Evolutionary conservation across 192 early-diverging fungal species (phyloP).

Genomic region (Linnemannia exigua): DNA sequence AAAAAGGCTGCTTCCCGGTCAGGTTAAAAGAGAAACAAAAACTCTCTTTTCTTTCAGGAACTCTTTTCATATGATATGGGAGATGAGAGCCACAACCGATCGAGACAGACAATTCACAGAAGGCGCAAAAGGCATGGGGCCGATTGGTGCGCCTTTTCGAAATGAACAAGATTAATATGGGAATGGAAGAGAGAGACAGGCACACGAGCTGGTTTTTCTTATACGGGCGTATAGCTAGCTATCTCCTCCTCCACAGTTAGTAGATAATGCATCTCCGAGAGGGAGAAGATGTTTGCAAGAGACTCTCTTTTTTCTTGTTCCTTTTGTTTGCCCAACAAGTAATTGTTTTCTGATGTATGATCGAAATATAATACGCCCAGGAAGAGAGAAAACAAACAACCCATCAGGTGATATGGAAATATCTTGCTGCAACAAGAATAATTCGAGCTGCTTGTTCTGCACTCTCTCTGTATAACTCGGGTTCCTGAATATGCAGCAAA

Average conservation of each 20-base stretch:
- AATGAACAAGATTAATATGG: not conserved
- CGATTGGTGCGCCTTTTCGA: not conserved
- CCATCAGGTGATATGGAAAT: not conserved
- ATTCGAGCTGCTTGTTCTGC: too few relatives aligned
- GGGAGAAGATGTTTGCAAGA: not conserved
- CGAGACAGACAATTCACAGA: not conserved
- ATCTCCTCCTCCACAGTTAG: not conserved
- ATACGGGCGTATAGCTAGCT: not conserved
- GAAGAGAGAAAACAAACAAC: not conserved
- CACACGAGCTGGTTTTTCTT: not conserved
- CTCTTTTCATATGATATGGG: slow-evolving; percentile 19
- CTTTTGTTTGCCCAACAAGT: too few relatives aligned
- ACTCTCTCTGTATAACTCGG: not conserved
- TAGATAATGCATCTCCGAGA: not conserved
- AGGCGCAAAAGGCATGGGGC: not conserved
- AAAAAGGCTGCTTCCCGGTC: not conserved
- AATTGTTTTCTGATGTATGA: not conserved
- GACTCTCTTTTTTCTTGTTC: not conserved
- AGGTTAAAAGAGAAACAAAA: not conserved
- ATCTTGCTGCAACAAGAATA: not conserved
- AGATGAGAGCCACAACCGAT: not conserved
- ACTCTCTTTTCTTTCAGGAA: not conserved
- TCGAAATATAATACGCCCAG: slow-evolving; percentile 3
- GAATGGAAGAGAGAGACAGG: not conserved
- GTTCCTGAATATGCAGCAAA: not conserved